Evolutionary conservation across 2,329 filamentous ascomycete species (phyloP), one percentile per base, ranked within the genome.

Genomic region (Chalara sp.): DNA sequence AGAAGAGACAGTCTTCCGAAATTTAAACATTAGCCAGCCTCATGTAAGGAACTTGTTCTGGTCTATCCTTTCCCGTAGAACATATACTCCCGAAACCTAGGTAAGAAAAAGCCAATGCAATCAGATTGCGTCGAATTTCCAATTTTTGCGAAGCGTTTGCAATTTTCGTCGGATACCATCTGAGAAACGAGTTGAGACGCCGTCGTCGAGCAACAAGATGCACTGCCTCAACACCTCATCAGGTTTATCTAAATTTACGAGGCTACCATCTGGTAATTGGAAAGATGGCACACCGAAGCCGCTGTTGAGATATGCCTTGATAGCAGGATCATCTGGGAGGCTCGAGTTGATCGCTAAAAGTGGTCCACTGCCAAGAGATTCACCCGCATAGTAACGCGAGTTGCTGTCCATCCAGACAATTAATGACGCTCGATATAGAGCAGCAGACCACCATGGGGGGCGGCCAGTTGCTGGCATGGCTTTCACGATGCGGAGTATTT

Each of bases 381-480:
- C 61, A 41, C 53, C 51, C 30, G 56, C 61, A 52, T 81, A 75
- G 52, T 76, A 71, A 51, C 74, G 72, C 5, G 70, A 72, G 50
- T 84, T 66, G 57, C 80, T 79, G 57, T 85, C 79, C 2, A 76
- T 72, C 82, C 81, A 86, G 2, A 84, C 69, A 40, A 83, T 76
- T 50, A 86, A 68, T 4, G 75, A 75, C 2, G 76, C 83, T n/a
- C 85, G 80, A 63, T 88, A 87, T 40, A 87, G 70, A 3, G 83
- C 84, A 1, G 76, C 78, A n/a, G 81, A 71, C 84, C 84, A 88
- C 84, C 84, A 89, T 37, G 76, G 78, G 5, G 84, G 84, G 28
- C 82, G 76, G 3, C 78, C 72, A 46, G 80, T 76, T 32, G 70
- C 68, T 2, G 79, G 75, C 76, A 87, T 86, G 11, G 71, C 69